A percentile compares a stretch with the other conserved stretches of the same genome.
phyloP scores from a whole-genome alignment of 2,329 filamentous ascomycete genomes.

The Pestalotiopsis fici region DNA sequence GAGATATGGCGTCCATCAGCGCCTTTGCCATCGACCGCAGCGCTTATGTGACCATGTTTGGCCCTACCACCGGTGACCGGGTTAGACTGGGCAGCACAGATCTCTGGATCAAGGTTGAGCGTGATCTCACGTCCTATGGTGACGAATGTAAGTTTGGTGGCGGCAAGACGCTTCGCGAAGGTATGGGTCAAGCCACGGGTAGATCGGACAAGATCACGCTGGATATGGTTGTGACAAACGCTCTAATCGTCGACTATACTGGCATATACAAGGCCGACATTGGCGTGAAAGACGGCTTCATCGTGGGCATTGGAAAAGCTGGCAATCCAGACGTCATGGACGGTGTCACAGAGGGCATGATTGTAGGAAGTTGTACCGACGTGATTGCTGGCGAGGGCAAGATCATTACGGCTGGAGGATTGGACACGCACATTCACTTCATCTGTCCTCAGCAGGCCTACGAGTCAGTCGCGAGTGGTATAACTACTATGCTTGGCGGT shows the following conservation, averaged over 20 bases:
- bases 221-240: constrained; percentile 87
- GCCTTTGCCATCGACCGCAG: constrained; percentile 72
- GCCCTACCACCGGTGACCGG: constrained; percentile 85
- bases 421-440: constrained; percentile 90
- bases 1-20: constrained; percentile 54
- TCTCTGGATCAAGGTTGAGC: constrained; percentile 88
- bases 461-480: constrained; percentile 80
- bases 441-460: constrained; percentile 92
- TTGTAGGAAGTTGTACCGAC: constrained; percentile 87
- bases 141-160: constrained; percentile 96
- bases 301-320: constrained; percentile 89
- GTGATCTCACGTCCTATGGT: constrained; percentile 80
- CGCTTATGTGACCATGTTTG: constrained; percentile 87
- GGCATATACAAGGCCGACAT: constrained; percentile 98
- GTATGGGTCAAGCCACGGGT: constrained; percentile 91
- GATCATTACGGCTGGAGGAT: constrained; percentile 87
- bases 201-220: constrained; percentile 70
- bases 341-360: constrained; percentile 74
- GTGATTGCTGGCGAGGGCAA: constrained; percentile 88
- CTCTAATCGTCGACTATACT: constrained; percentile 84
- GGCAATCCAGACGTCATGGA: constrained; percentile 98
- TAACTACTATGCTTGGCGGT: constrained; percentile 89
- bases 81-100: constrained; percentile 82
- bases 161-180: constrained; percentile 89
- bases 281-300: constrained; percentile 83